Evolutionary conservation across 257 asterid genomes (phyloP).

Genomic region (Scutellaria minor): DNA sequence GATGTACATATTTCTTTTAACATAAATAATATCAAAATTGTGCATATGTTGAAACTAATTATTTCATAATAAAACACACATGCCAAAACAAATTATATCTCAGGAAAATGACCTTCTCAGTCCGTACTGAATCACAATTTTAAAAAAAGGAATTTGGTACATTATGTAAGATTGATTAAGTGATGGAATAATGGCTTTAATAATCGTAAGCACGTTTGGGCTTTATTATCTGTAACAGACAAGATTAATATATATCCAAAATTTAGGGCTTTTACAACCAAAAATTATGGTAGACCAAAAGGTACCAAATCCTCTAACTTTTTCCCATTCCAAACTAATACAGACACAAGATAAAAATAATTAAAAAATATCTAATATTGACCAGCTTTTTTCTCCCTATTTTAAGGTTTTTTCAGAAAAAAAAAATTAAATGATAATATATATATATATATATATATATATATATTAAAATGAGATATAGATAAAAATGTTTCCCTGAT

Average conservation of each 20-base stretch:
- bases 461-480: background rate
- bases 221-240: background rate
- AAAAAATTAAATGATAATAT: no score
- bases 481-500: background rate
- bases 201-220: background rate
- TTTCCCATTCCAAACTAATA: conserved; percentile 6
- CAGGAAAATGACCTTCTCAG: no score
- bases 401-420: conserved; percentile 15
- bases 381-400: background rate
- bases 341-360: background rate
- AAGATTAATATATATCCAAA: background rate
- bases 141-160: no score
- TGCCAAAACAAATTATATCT: no score
- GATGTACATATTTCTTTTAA: no score
- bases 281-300: conserved; percentile 13
- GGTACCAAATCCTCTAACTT: conserved; percentile 10
- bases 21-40: no score
- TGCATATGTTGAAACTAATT: no score
- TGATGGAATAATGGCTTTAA: background rate
- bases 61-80: no score
- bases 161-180: no score
- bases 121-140: no score
- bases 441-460: background rate
- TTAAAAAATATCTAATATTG: background rate
- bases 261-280: conserved; percentile 10